A percentile compares a stretch with the other conserved stretches of the same genome.
phyloP scores from a whole-genome alignment of 2,329 filamentous ascomycete species.

The Colletotrichum coccodes region DNA sequence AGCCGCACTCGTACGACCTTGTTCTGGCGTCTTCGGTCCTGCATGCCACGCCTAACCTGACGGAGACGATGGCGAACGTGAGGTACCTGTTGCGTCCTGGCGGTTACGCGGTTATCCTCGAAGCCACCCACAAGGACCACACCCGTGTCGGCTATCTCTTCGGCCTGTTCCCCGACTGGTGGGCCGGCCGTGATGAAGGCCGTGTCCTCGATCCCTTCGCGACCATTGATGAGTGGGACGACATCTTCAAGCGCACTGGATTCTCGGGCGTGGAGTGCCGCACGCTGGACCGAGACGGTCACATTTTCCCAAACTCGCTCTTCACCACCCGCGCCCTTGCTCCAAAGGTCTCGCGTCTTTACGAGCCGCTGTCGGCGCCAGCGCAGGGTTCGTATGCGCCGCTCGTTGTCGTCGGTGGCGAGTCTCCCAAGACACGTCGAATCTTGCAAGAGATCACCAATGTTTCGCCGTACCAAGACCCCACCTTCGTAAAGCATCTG shows the following conservation, averaged over 20 bases:
- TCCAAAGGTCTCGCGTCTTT: neutral
- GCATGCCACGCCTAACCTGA: slow-evolving; percentile 39
- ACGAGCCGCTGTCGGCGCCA: neutral
- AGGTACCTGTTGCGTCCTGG: slow-evolving; percentile 41
- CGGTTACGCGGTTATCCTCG: slow-evolving; percentile 38
- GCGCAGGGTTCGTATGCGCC: neutral
- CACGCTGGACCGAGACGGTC: neutral
- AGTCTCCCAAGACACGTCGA: no score
- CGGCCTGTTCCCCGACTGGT: slow-evolving; percentile 43
- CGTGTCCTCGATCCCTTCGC: slow-evolving; percentile 37
- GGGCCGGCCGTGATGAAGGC: slow-evolving; percentile 38
- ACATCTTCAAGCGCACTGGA: slow-evolving; percentile 37
- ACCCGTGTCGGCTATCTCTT: slow-evolving; percentile 32
- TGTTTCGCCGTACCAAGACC: neutral
- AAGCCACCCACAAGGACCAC: neutral
- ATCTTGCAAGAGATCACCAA: neutral
- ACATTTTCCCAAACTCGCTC: neutral
- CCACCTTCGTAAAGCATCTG: neutral
- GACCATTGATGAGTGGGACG: slow-evolving; percentile 37
- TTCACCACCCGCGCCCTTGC: neutral
- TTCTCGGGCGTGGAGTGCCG: slow-evolving; percentile 33
- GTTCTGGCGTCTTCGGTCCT: slow-evolving; percentile 42
- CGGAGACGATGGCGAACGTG: slow-evolving; percentile 36
- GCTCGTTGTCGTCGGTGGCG: neutral
- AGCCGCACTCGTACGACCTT: slow-evolving; percentile 39